These are phyloP conservation scores for Pulicaria dysenterica DNA, from an alignment of 129 eudicot genomes.

Conservation along the genomic window DNA sequence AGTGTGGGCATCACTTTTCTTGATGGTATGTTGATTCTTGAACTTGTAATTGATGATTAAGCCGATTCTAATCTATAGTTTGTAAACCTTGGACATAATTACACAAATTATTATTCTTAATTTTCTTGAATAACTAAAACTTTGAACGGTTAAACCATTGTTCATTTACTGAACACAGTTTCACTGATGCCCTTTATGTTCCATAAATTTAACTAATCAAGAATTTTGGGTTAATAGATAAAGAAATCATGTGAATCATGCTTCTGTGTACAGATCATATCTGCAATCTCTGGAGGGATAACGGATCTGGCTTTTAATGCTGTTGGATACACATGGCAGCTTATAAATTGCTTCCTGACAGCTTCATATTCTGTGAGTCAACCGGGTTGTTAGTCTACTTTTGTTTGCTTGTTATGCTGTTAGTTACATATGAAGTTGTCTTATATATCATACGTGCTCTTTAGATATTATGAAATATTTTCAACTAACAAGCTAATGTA, in stretches of 20 bases:
- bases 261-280: slow-evolving; percentile 69
- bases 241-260: background rate
- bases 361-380: slow-evolving; percentile 96
- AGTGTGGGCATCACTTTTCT: slow-evolving; percentile 93
- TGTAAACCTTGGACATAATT: slow-evolving; percentile 2
- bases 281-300: slow-evolving; percentile 94
- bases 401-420: slow-evolving; percentile 10
- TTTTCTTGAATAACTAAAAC: background rate
- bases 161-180: slow-evolving; percentile 5
- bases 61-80: slow-evolving; percentile 8
- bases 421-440: background rate
- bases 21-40: slow-evolving; percentile 67
- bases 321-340: slow-evolving; percentile 95
- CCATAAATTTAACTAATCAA: background rate
- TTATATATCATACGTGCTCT: background rate
- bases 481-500: background rate
- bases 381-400: background rate
- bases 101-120: background rate
- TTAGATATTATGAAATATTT: background rate
- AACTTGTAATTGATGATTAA: background rate
- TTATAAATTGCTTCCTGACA: slow-evolving; percentile 87
- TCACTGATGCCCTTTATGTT: background rate
- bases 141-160: slow-evolving; percentile 15
- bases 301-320: slow-evolving; percentile 92
- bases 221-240: background rate